Percentiles rank a stretch among this genome's conserved stretches.
Conservation (phyloP, 805 yeast species). For the Nakazawaea peltata region DNA sequence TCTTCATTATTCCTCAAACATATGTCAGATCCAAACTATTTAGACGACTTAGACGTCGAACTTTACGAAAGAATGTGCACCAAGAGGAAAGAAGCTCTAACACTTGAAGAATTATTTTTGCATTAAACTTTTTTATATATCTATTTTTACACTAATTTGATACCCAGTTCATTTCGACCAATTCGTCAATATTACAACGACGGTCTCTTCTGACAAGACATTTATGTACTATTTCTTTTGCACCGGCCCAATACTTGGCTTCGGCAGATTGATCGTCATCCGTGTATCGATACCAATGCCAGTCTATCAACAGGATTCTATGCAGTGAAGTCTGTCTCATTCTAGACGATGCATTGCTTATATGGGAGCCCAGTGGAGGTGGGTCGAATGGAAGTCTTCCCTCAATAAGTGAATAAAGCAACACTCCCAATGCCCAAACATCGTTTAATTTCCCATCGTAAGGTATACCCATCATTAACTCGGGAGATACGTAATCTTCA, state of each 20-base stretch:
- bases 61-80: too few species aligned
- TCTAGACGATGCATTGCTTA: conserved; percentile 33
- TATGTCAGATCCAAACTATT: too few species aligned
- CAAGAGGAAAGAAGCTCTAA: too few species aligned
- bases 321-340: conserved; percentile 63
- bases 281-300: conserved; percentile 68
- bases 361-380: conserved; percentile 44
- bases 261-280: conserved; percentile 18
- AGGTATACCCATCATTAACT: conserved; percentile 78
- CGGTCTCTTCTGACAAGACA: conserved; percentile 41
- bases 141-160: too few species aligned
- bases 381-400: conserved; percentile 89
- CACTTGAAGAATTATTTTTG: too few species aligned
- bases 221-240: conserved; percentile 41
- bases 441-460: conserved; percentile 91
- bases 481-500: conserved; percentile 95
- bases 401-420: conserved; percentile 79
- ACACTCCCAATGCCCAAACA: conserved; percentile 92
- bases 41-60: too few species aligned
- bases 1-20: too few species aligned
- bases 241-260: conserved; percentile 30
- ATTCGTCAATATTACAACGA: conserved; percentile 27
- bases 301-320: conserved; percentile 84
- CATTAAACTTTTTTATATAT: too few species aligned
- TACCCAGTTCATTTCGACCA: conserved; percentile 21